Percentiles rank a stretch among this genome's conserved stretches.
Evolutionary conservation across 1,139 yeast species (phyloP).

Genomic region (Geotrichum klebahnii): DNA sequence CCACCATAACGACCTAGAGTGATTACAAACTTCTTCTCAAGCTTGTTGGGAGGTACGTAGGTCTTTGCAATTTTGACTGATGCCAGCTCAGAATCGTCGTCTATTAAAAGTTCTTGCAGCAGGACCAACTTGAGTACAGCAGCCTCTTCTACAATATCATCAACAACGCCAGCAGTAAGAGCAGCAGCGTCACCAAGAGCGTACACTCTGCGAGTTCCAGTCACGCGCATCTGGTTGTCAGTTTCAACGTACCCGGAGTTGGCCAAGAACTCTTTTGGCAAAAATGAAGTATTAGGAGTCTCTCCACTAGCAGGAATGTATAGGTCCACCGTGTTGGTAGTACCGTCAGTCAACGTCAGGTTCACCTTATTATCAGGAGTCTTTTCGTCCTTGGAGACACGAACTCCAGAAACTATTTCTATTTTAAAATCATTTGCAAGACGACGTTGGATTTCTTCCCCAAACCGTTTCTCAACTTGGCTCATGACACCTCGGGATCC

Average conservation of each 20-base stretch:
- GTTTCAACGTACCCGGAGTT: slow-evolving; percentile 3
- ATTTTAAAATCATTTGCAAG: slow-evolving; percentile 3
- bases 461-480: not conserved
- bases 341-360: slow-evolving; percentile 9
- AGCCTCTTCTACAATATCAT: not conserved
- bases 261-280: not conserved
- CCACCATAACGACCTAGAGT: slow-evolving; percentile 15
- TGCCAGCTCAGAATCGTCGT: not conserved
- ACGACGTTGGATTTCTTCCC: slow-evolving; percentile 1
- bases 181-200: slow-evolving; percentile 1
- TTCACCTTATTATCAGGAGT: not conserved
- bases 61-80: not conserved
- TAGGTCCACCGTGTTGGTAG: slow-evolving; percentile 6
- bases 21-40: slow-evolving; percentile 2
- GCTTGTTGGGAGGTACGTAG: not conserved
- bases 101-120: not conserved
- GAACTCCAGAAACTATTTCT: slow-evolving; percentile 3
- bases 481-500: slow-evolving; percentile 13
- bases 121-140: not conserved
- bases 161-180: slow-evolving; percentile 7
- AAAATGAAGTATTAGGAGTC: slow-evolving; percentile 15
- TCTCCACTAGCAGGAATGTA: slow-evolving; percentile 15
- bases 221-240: slow-evolving; percentile 4
- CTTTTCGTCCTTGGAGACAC: not conserved
- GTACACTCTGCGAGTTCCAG: not conserved